phyloP scores from a whole-genome alignment of 768 basidiomycete species.

The Hygrocybe punicea region DNA sequence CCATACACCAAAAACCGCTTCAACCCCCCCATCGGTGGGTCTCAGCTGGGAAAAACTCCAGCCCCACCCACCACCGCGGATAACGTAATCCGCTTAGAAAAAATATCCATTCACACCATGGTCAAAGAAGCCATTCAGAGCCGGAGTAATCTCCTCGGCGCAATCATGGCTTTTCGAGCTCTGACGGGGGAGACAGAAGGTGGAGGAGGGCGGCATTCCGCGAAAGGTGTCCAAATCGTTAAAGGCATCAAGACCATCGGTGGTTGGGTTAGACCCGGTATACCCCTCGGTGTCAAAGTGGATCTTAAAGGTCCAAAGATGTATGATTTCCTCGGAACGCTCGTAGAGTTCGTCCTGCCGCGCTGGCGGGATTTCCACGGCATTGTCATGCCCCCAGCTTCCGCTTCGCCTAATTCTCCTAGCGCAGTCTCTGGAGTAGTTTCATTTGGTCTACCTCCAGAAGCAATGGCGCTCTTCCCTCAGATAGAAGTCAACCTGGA shows the following conservation, averaged over 20 bases:
- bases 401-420: constrained; percentile 66
- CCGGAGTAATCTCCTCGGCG: constrained; percentile 72
- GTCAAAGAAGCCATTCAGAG: constrained; percentile 72
- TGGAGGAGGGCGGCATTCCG: constrained; percentile 67
- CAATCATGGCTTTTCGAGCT: constrained; percentile 83
- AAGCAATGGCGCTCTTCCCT: constrained; percentile 88
- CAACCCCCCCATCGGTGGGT: constrained; percentile 72
- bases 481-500: constrained; percentile 95
- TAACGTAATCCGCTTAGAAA: constrained; percentile 73
- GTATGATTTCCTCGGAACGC: constrained; percentile 87
- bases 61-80: constrained; percentile 63
- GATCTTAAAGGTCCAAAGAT: constrained; percentile 87
- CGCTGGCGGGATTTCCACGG: constrained; percentile 89
- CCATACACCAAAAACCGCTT: constrained; percentile 80
- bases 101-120: constrained; percentile 84
- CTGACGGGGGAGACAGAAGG: constrained; percentile 78
- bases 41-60: constrained; percentile 61
- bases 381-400: constrained; percentile 70
- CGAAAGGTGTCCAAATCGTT: constrained; percentile 77
- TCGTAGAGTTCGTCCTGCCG: constrained; percentile 94
- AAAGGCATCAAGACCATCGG: constrained; percentile 64
- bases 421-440: constrained; percentile 84
- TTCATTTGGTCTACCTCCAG: constrained; percentile 78
- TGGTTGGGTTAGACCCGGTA: constrained; percentile 80
- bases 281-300: constrained; percentile 86